Conservation (phyloP, 2,329 filamentous ascomycete genomes). For the Colletotrichum navitas region DNA sequence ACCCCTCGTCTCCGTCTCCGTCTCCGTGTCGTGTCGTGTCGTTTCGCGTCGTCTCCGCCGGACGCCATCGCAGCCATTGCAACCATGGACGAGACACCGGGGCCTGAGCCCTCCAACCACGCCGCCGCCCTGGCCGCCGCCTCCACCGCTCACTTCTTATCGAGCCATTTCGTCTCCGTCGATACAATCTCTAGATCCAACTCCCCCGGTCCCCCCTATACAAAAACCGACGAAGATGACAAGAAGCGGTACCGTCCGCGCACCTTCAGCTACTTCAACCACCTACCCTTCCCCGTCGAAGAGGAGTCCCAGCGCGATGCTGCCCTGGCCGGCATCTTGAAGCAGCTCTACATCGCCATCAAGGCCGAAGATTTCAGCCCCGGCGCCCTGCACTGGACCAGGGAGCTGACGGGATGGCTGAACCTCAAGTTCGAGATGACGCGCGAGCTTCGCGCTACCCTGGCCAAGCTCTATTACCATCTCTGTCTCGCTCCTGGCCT, state of each 20-base stretch:
- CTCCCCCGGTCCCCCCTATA: constrained; percentile 77
- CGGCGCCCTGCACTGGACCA: constrained; percentile 95
- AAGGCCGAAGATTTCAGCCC: constrained; percentile 94
- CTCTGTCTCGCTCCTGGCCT: constrained; percentile 91
- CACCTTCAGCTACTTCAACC: constrained; percentile 92
- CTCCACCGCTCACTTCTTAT: constrained; percentile 54
- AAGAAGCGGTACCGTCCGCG: constrained; percentile 82
- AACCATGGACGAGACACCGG: constrained; percentile 51
- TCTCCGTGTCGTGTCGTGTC: neutral
- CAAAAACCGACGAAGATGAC: constrained; percentile 63
- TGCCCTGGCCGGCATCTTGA: constrained; percentile 88
- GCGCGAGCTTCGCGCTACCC: constrained; percentile 81
- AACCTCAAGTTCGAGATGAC: constrained; percentile 98
- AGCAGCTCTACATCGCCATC: constrained; percentile 92
- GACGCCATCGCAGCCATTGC: neutral
- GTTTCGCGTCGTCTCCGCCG: neutral
- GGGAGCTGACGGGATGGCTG: constrained; percentile 95
- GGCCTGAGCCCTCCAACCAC: constrained; percentile 53
- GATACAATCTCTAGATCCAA: constrained; percentile 87
- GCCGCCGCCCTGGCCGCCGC: constrained; percentile 49
- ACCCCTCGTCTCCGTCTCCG: neutral
- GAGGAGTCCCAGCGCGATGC: constrained; percentile 81
- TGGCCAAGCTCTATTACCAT: constrained; percentile 95
- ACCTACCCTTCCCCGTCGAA: constrained; percentile 91
- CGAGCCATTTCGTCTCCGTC: constrained; percentile 58